Percentiles rank a stretch among this genome's conserved stretches.
Evolutionary conservation across 1,284 basidiomycete species (phyloP).

Genomic region (Ceratorhiza oryzae-sativae): DNA sequence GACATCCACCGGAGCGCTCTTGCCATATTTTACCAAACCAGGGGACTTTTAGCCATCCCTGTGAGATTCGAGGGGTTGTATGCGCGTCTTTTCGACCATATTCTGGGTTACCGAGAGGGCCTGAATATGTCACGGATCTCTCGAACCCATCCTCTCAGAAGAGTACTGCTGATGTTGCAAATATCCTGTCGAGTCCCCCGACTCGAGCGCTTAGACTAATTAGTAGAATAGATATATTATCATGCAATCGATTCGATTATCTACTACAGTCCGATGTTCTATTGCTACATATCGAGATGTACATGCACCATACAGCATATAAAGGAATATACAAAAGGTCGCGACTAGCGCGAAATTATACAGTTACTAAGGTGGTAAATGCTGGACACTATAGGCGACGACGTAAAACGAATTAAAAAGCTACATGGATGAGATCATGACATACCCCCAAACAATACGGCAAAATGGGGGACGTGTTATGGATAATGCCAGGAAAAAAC

Average conservation of each 20-base stretch:
- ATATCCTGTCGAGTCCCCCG: not conserved
- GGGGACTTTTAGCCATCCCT: not conserved
- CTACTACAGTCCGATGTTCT: constrained; percentile 11
- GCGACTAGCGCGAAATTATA: constrained; percentile 26
- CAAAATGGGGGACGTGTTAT: constrained; percentile 12
- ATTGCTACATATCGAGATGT: constrained; percentile 14
- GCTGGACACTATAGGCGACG: not conserved
- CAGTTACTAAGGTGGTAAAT: not conserved
- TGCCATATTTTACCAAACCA: constrained; percentile 7
- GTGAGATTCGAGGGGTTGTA: constrained; percentile 7
- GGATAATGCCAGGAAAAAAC: constrained; percentile 1
- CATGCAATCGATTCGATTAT: not conserved
- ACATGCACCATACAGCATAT: constrained; percentile 31
- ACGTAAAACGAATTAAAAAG: not conserved
- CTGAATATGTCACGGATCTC: not conserved
- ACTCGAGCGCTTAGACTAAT: no score
- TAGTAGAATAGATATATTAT: constrained; percentile 13
- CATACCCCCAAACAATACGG: constrained; percentile 22
- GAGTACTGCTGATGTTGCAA: constrained; percentile 13
- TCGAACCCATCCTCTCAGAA: constrained; percentile 9
- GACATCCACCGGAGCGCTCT: not conserved
- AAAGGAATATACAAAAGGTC: constrained; percentile 3
- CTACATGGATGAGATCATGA: constrained; percentile 31
- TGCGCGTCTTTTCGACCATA: constrained; percentile 15
- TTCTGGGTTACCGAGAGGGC: not conserved